Base-by-base conservation (phyloP, 768 basidiomycete genomes). In the Pholiota microspora region DNA sequence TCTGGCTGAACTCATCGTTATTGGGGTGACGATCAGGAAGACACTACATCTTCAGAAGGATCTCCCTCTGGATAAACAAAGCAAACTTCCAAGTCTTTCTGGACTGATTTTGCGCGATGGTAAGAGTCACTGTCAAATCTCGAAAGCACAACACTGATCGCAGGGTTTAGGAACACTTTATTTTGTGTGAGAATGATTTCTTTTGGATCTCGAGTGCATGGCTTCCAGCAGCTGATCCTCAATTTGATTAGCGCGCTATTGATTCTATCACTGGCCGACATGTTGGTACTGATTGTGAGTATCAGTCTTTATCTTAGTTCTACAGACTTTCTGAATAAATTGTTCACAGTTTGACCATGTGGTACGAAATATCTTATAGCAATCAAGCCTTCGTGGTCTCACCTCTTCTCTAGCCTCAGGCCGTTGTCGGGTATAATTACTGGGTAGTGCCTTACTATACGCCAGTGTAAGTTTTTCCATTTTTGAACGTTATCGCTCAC, bases 381-480 rank as follows among this genome's bases (percentile, higher is more conserved):
- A 6, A 36, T n/a, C 7, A 42, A 5, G 36, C n/a, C 9, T 2
- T 42, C 12, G 40, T 18, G 0, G 9, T 3, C 40, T 42, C 18
- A 42, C 38, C 10, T 9, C 12, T 3, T 48, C 27, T 32, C 5
- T 38, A 70, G 68, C 67, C 69, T 15, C 42, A 59, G 49, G 63
- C 64, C 31, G 67, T 64, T 3, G 64, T 68, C 1, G 65, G 67
- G 6, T 71, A 69, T 51, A 67, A 68, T 44, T 71, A 69, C 51
- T 71, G 68, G 69, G 68, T 71, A 13, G 69, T 71, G 7, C 69
- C 69, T 10, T 71, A 68, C 48, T 71, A 67, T 31, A 70, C 67
- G 0, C 69, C 69, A 35, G 69, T 69, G 69, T 68, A 58, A 25
- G 69, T 60, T 23, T 6, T 44, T 38, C 27, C 7, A 16, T 5